Conservation (phyloP, 306 rosid genomes). For the Hippophae tibetana region DNA sequence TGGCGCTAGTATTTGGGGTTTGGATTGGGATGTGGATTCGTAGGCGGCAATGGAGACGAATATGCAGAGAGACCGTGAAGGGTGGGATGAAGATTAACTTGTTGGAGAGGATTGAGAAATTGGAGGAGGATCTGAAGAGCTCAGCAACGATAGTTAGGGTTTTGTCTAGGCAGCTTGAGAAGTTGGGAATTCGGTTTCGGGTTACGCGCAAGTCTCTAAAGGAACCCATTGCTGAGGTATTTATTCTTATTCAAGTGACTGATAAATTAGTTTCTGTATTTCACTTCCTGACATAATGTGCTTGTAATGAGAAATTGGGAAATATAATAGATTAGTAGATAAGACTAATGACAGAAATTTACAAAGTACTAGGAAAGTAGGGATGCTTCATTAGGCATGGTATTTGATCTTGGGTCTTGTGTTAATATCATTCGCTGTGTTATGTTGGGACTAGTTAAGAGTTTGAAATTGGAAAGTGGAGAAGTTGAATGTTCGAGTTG, state of each 20-base stretch:
- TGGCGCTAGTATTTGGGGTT: constrained; percentile 41
- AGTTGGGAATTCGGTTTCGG: constrained; percentile 71
- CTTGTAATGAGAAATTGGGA: background rate
- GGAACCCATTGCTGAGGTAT: constrained; percentile 78
- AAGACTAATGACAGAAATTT: background rate
- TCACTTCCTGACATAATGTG: background rate
- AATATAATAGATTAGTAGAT: background rate
- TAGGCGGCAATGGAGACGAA: constrained; percentile 55
- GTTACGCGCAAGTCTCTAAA: constrained; percentile 56
- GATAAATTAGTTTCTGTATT: background rate
- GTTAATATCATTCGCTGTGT: background rate
- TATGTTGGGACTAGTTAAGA: background rate
- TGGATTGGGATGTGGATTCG: constrained; percentile 58
- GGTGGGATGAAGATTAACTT: constrained; percentile 56
- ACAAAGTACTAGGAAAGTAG: background rate
- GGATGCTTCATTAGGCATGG: too few relatives aligned
- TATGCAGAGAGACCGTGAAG: constrained; percentile 26
- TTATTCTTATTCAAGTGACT: background rate
- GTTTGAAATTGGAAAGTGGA: background rate
- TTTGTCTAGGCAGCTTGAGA: constrained; percentile 83
- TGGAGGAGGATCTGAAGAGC: constrained; percentile 72
- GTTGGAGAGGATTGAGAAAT: constrained; percentile 60
- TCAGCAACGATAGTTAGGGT: constrained; percentile 42
- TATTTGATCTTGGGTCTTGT: too few relatives aligned
- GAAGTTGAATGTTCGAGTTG: background rate